Conservation (phyloP, 2,329 filamentous ascomycete genomes). For the Botrytis pseudocinerea region DNA sequence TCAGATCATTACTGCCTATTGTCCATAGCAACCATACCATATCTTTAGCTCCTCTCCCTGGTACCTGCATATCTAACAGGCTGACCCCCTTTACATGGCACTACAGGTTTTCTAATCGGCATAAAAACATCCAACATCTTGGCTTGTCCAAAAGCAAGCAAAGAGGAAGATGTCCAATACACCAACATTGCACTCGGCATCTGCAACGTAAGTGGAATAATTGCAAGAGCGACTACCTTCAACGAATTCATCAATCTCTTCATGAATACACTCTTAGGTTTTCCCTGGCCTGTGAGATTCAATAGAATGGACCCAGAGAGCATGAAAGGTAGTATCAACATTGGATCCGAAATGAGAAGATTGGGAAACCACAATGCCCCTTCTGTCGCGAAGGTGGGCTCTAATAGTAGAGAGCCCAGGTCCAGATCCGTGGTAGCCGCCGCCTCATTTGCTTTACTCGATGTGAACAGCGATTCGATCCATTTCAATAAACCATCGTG, state of each 20-base stretch:
- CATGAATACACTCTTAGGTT: slow-evolving; percentile 30
- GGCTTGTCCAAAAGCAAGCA: slow-evolving; percentile 46
- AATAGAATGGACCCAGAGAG: slow-evolving; percentile 51
- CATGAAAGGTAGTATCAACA: slow-evolving; percentile 49
- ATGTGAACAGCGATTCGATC: slow-evolving; percentile 31
- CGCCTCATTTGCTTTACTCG: neutral
- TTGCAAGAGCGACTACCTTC: slow-evolving; percentile 44
- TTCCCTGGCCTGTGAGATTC: slow-evolving; percentile 43
- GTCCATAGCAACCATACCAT: neutral
- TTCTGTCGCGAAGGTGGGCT: slow-evolving; percentile 50
- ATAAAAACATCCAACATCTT: slow-evolving; percentile 45
- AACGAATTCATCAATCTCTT: slow-evolving; percentile 38
- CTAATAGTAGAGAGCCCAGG: slow-evolving; percentile 19
- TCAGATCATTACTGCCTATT: slow-evolving; percentile 3
- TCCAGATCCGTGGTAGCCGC: neutral
- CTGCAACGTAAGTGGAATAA: slow-evolving; percentile 44
- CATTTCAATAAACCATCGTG: slow-evolving; percentile 45
- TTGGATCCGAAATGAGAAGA: slow-evolving; percentile 54
- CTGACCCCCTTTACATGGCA: slow-evolving; percentile 34
- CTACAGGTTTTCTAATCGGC: slow-evolving; percentile 40
- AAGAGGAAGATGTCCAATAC: slow-evolving; percentile 51
- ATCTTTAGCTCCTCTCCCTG: neutral
- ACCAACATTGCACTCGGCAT: slow-evolving; percentile 49
- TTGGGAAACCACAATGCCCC: slow-evolving; percentile 63
- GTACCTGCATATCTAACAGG: slow-evolving; percentile 16